Base-by-base conservation (phyloP, 768 basidiomycete species). In the Pisolithus sp. region DNA sequence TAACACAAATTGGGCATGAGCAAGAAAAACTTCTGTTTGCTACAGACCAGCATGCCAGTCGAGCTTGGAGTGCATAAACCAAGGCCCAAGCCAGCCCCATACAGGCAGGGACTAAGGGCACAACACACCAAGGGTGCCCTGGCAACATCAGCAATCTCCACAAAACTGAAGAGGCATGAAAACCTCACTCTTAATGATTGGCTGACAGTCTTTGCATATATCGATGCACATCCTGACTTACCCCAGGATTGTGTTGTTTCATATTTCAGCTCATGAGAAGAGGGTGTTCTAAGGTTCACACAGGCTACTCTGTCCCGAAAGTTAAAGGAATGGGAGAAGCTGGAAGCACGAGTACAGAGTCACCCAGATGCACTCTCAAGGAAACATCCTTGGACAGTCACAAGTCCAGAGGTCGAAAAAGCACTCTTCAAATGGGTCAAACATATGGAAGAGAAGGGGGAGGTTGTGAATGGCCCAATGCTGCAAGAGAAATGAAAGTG, bases 391-490 rank as follows among this genome's bases (percentile, higher is more conserved):
- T 59, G 57, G 18, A 53, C 67, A 43, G 68, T 71, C n/a, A 68
- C 64, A 18, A 34, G 55, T 10, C 71, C 68, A 9, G 70, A 70
- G 44, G 66, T 71, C 8, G 69, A 70, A 42, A 43, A 48, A 17
- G 67, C 63, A 0, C 57, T 73, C 3, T 41, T 53, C 9, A 47
- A 68, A 4, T 73, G 70, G 71, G 50, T 66, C 18, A 23, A 24
- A 15, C 43, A 46, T 18, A 52, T 52, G 26, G 44, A 53, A 30
- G 28, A 31, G 9, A 45, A 38, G 24, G 21, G 48, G n/a, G 48
- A 53, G 24, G 20, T 13, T 15, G 39, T 49, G 15, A 49, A 12
- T 49, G 46, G 52, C 18, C 36, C 37, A 34, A 53, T 53, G 53
- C 41, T 53, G 18, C 7, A 31, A 23, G 40, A 53, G 34, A 53